A percentile compares a stretch with the other conserved stretches of the same genome.
Evolutionary conservation across 2,329 filamentous ascomycete species (phyloP).

Genomic region (Lithohypha guttulata): DNA sequence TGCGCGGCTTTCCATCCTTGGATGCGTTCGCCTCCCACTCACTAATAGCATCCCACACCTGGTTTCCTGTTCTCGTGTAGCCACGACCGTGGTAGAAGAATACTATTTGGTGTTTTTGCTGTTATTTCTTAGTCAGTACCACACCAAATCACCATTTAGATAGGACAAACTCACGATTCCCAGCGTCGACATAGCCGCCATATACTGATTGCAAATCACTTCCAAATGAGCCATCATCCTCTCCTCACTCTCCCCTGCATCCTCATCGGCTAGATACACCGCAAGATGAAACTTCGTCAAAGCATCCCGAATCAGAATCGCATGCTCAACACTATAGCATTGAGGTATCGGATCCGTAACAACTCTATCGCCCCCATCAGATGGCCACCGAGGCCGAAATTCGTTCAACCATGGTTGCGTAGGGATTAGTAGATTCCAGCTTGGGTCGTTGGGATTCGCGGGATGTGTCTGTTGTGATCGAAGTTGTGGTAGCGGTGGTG

Average conservation of each 20-base stretch:
- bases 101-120: conserved; percentile 8
- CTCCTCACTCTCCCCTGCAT: neutral
- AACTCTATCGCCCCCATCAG: no score
- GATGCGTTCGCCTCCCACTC: no score
- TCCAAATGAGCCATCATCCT: neutral
- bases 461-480: neutral
- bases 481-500: neutral
- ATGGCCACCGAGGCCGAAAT: neutral
- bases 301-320: neutral
- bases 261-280: conserved; percentile 6
- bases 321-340: neutral
- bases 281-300: conserved; percentile 6
- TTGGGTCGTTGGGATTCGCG: neutral
- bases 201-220: neutral
- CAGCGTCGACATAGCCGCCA: conserved; percentile 2
- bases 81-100: conserved; percentile 7
- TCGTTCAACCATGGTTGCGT: neutral
- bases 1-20: no score
- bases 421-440: neutral
- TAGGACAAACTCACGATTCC: neutral
- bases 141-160: no score
- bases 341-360: neutral
- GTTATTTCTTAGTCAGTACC: no score
- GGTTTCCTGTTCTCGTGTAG: neutral
- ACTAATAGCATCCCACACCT: conserved; percentile 1